Percentiles rank a stretch among this genome's conserved stretches.
Conservation (phyloP, 1,139 yeast genomes). For the Pichia sp. region DNA sequence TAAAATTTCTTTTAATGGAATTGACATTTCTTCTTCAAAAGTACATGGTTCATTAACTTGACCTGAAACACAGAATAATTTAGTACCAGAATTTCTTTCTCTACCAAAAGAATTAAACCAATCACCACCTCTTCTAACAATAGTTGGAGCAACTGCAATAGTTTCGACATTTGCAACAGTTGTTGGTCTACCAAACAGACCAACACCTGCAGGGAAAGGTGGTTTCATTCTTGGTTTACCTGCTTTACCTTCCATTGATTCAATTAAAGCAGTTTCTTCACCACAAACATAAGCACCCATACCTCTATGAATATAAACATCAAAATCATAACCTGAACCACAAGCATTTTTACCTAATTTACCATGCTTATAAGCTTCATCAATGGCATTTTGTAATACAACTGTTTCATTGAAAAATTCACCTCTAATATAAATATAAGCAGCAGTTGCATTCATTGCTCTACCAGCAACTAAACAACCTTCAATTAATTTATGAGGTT, state of each 20-base stretch:
- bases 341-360: constrained; percentile 77
- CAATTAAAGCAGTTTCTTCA: constrained; percentile 84
- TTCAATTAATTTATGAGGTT: constrained; percentile 83
- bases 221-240: constrained; percentile 92
- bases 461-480: constrained; percentile 84
- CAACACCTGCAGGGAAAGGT: constrained; percentile 92
- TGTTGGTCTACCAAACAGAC: constrained; percentile 83
- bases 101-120: constrained; percentile 83
- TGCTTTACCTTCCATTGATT: constrained; percentile 83
- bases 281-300: constrained; percentile 92
- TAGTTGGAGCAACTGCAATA: constrained; percentile 83
- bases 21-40: constrained; percentile 89
- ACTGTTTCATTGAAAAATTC: constrained; percentile 79
- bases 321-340: constrained; percentile 80
- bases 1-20: constrained; percentile 70
- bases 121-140: constrained; percentile 79
- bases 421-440: constrained; percentile 83
- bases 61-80: constrained; percentile 79
- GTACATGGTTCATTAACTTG: constrained; percentile 90
- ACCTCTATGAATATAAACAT: constrained; percentile 78
- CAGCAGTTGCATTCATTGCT: constrained; percentile 91
- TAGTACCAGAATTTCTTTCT: constrained; percentile 77
- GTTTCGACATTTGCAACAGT: constrained; percentile 89
- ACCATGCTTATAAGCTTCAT: constrained; percentile 80
- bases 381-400: constrained; percentile 67